phyloP scores from a whole-genome alignment of 1,284 basidiomycete species.

The Tilletia indica region DNA sequence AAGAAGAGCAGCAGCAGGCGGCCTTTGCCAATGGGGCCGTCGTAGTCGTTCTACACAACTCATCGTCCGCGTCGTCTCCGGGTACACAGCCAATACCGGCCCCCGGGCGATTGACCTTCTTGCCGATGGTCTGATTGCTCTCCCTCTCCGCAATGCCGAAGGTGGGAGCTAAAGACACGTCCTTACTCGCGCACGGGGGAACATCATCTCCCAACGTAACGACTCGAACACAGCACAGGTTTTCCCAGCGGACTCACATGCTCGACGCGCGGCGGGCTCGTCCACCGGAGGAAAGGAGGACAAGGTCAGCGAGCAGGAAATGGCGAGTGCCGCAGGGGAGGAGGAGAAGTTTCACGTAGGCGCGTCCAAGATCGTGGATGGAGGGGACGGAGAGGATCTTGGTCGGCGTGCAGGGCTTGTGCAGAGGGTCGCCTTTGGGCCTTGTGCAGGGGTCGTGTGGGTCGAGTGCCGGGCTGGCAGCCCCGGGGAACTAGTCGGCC shows the following conservation, averaged over 20 bases:
- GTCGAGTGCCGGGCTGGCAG: no score
- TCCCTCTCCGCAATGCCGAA: background rate
- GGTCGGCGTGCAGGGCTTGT: no score
- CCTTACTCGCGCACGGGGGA: constrained; percentile 68
- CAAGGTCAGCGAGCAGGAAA: constrained; percentile 26
- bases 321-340: constrained; percentile 59
- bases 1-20: no score
- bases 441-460: no score
- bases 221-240: constrained; percentile 69
- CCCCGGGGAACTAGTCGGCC: no score
- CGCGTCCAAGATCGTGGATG: no score
- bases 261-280: constrained; percentile 24
- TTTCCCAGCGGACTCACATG: no score
- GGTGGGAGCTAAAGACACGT: background rate
- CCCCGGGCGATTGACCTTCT: no score
- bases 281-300: constrained; percentile 22
- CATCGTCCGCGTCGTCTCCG: background rate
- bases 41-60: background rate
- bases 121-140: background rate
- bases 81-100: no score
- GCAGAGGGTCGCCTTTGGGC: no score
- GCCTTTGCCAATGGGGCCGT: background rate
- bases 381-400: no score
- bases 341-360: constrained; percentile 72
- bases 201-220: constrained; percentile 70